Percentiles rank a stretch among this genome's conserved stretches.
Evolutionary conservation across 1,139 yeast species (phyloP).

Genomic region (Spencermartinsiella ligniputridi): DNA sequence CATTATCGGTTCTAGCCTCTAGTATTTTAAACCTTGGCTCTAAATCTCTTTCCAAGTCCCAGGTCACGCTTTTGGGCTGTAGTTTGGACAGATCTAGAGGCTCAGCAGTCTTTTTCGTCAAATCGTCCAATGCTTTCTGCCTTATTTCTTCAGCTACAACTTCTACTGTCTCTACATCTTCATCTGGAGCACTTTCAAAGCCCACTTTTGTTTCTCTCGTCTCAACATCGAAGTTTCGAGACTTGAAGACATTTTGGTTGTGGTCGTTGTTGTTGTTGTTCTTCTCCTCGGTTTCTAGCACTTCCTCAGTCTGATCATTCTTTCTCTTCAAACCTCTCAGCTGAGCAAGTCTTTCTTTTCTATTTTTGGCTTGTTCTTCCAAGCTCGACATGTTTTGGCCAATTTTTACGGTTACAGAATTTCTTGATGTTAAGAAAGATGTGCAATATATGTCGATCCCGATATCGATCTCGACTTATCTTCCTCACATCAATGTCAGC

Average conservation of each 20-base stretch:
- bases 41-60: conserved; percentile 41
- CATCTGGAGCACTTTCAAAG: conserved; percentile 33
- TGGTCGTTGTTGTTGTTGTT: neutral
- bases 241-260: conserved; percentile 13
- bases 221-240: conserved; percentile 36
- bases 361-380: conserved; percentile 37
- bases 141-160: conserved; percentile 35
- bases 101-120: conserved; percentile 18
- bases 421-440: no score
- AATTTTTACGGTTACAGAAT: no score
- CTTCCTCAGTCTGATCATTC: conserved; percentile 15
- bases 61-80: conserved; percentile 34
- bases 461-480: neutral
- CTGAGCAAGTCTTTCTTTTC: conserved; percentile 38
- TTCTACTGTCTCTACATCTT: conserved; percentile 35
- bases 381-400: conserved; percentile 29
- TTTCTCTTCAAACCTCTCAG: conserved; percentile 34
- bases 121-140: conserved; percentile 27
- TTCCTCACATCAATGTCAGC: neutral
- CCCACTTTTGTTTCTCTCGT: conserved; percentile 34
- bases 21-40: conserved; percentile 36
- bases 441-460: conserved; percentile 4
- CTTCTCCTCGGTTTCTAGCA: neutral
- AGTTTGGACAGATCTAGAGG: conserved; percentile 22
- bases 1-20: conserved; percentile 39